A percentile compares a stretch with the other conserved stretches of the same genome.
Evolutionary conservation across 2,329 filamentous ascomycete genomes (phyloP).

Genomic region (Paecilomyces formosus): DNA sequence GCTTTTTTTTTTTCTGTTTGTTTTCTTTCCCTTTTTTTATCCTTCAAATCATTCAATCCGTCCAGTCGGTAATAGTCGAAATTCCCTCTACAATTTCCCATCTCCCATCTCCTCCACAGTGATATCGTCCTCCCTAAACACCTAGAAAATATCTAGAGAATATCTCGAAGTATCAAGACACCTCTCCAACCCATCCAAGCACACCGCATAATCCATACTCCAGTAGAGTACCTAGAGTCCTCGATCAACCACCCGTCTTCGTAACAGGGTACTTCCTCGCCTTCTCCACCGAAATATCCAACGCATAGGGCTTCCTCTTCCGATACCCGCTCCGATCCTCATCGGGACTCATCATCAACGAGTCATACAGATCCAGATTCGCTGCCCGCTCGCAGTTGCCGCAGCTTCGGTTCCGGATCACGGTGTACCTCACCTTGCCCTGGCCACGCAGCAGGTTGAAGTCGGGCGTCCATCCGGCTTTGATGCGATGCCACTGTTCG

Average conservation of each 20-base stretch:
- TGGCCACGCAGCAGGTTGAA: neutral
- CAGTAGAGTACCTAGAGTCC: too few species aligned
- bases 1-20: too few species aligned
- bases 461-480: neutral
- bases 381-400: neutral
- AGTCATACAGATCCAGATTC: neutral
- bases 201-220: too few species aligned
- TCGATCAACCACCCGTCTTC: neutral
- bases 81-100: too few species aligned
- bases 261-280: neutral
- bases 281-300: neutral
- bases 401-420: neutral
- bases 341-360: neutral
- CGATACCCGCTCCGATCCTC: neutral
- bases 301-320: neutral
- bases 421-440: neutral
- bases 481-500: neutral
- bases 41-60: too few species aligned
- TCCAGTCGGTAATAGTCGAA: too few species aligned
- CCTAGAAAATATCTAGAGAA: too few species aligned
- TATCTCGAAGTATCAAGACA: too few species aligned
- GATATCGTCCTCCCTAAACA: too few species aligned
- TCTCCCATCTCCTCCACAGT: too few species aligned
- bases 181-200: neutral
- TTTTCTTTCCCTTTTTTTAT: too few species aligned